Evolutionary conservation across 495 filamentous ascomycete genomes (phyloP).

Genomic region (Podospora fimiseda): DNA sequence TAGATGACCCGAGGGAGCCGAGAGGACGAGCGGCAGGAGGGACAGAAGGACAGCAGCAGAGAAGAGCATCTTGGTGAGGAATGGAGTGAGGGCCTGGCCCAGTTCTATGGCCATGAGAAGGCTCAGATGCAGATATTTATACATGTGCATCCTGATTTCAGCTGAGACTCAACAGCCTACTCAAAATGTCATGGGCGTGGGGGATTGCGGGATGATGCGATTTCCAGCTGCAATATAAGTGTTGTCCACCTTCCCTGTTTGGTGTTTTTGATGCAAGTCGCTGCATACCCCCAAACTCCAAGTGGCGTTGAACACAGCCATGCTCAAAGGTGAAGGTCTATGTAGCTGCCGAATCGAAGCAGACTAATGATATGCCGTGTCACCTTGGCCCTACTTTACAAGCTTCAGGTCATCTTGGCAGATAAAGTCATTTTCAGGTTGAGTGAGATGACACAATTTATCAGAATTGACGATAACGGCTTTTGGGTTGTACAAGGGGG

Average conservation of each 20-base stretch:
- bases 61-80: conserved; percentile 1
- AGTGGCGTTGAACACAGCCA: background rate
- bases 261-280: background rate
- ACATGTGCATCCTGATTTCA: background rate
- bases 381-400: background rate
- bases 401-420: background rate
- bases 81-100: background rate
- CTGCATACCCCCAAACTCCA: background rate
- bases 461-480: too few species aligned
- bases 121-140: background rate
- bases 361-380: background rate
- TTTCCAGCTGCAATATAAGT: background rate
- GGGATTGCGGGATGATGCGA: background rate
- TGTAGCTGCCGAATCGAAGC: background rate
- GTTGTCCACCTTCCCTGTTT: background rate
- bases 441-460: too few species aligned
- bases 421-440: background rate
- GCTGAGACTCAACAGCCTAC: background rate
- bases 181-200: background rate
- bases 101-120: background rate
- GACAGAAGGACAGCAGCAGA: background rate
- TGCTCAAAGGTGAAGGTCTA: background rate
- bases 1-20: background rate
- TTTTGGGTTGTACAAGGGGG: too few species aligned
- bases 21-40: background rate